A percentile compares a stretch with the other conserved stretches of the same genome.
Evolutionary conservation across 306 rosid species (phyloP).

Genomic region (Neltuma alba): DNA sequence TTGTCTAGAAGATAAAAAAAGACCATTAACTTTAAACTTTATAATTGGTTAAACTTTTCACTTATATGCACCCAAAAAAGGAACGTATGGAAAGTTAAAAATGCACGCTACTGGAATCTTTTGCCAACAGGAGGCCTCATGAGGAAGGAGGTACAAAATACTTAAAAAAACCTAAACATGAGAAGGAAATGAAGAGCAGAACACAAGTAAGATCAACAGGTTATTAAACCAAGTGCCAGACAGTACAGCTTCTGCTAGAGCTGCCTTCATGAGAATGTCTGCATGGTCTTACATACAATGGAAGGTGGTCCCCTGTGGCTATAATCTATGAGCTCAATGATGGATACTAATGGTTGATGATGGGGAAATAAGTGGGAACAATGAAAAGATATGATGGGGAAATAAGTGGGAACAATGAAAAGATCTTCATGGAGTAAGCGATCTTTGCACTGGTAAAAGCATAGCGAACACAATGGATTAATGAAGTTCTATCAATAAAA

Average conservation of each 20-base stretch:
- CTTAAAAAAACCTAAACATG: not conserved
- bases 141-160: not conserved
- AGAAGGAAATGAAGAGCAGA: not conserved
- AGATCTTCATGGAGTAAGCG: not conserved
- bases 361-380: not conserved
- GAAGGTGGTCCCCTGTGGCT: not conserved
- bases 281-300: not conserved
- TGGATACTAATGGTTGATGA: not conserved
- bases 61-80: not conserved
- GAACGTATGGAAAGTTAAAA: constrained; percentile 1
- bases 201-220: not conserved
- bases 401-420: not conserved
- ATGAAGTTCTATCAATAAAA: not conserved
- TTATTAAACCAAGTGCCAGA: not conserved
- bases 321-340: not conserved
- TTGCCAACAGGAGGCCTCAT: not conserved
- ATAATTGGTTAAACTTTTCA: constrained; percentile 18
- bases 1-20: constrained; percentile 49
- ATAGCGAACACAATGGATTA: not conserved
- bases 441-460: not conserved
- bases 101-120: not conserved
- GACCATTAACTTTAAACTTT: not conserved
- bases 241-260: not conserved
- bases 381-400: not conserved
- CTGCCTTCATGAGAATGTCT: not conserved